Base-by-base conservation (phyloP, 805 yeast genomes). In the Wickerhamomyces ciferrii region DNA sequence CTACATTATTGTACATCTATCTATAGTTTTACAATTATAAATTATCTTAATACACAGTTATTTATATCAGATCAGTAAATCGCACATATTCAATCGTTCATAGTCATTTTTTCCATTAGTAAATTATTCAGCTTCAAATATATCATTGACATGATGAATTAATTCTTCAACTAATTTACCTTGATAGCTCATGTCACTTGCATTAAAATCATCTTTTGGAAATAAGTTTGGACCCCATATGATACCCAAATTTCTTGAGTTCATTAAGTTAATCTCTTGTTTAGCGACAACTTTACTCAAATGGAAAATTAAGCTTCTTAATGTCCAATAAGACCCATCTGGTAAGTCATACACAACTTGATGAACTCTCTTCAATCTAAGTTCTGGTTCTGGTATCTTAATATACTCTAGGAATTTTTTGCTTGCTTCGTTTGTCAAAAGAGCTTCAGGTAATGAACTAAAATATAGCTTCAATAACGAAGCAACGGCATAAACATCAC, bases 221-320 rank as follows among this genome's bases (percentile, higher is more conserved):
- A 94, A 75, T 44, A 94, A 67, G 2, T 87, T 87, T 18, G 96
- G 96, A 0, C 97, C 97, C 99, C 99, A 94, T 35, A 92, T 90
- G 36, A 88, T 87, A 41, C 96, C 87, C 56, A 94, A 65, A 49
- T 86, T 84, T 58, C 84, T 83, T 48, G 83, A 74, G 41, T 81
- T 81, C 99, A 94, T 94, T 61, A 94, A 76, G 61, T 90, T 89
- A 32, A 66, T 55, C 19, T 73, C 72, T 57, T 82, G 83, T 46
- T 81, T 72, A 25, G 76, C 75, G 35, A 84, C 79, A 14, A 94
- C 83, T 46, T 84, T 78, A 51, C 84, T 81, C 50, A 94, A 76
- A 64, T 94, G 99, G 74, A 92, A 88, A 2, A 91, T 70, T 53
- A 94, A 69, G 32, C 88, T 81, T 53, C 97, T 72, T 54, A 94